Percentiles rank a stretch among this genome's conserved stretches.
Conservation (phyloP, 352 stramenopile species). For the Blastocystis sp. region DNA sequence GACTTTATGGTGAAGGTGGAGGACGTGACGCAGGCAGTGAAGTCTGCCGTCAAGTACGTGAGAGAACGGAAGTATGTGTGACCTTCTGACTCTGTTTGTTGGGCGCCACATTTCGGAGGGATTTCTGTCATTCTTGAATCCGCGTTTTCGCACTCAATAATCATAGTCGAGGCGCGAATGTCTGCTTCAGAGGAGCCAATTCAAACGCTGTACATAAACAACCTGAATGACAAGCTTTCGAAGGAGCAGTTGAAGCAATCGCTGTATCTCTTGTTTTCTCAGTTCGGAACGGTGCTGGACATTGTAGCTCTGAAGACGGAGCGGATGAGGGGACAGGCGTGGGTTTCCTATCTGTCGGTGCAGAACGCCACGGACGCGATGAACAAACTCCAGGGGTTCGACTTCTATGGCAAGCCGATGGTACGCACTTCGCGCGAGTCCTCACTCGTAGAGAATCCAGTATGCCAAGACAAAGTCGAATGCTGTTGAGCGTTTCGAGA, state of each 20-base stretch:
- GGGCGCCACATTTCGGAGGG: not conserved
- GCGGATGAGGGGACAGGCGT: slow-evolving; percentile 54
- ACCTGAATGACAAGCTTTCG: slow-evolving; percentile 64
- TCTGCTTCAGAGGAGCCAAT: slow-evolving; percentile 14
- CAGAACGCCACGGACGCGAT: slow-evolving; percentile 61
- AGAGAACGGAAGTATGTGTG: not conserved
- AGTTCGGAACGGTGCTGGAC: slow-evolving; percentile 62
- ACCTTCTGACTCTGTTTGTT: not conserved
- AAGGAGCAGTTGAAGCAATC: slow-evolving; percentile 68
- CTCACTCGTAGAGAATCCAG: slow-evolving; percentile 33
- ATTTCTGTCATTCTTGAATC: not conserved
- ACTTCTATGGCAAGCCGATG: slow-evolving; percentile 69
- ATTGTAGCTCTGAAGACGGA: slow-evolving; percentile 65
- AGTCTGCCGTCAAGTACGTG: not conserved
- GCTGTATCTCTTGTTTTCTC: slow-evolving; percentile 66
- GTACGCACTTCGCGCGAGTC: not conserved
- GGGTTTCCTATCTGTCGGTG: slow-evolving; percentile 49
- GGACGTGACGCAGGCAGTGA: not conserved
- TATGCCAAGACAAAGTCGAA: slow-evolving; percentile 63
- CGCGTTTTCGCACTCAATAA: not conserved
- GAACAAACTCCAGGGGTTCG: slow-evolving; percentile 63
- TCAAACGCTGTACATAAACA: slow-evolving; percentile 65
- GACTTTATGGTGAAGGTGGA: not conserved
- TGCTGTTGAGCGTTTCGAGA: slow-evolving; percentile 64
- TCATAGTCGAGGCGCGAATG: not conserved